Evolutionary conservation across 129 eudicot genomes (phyloP), one percentile per base, ranked within the genome.

Genomic region (Tanacetum coccineum): DNA sequence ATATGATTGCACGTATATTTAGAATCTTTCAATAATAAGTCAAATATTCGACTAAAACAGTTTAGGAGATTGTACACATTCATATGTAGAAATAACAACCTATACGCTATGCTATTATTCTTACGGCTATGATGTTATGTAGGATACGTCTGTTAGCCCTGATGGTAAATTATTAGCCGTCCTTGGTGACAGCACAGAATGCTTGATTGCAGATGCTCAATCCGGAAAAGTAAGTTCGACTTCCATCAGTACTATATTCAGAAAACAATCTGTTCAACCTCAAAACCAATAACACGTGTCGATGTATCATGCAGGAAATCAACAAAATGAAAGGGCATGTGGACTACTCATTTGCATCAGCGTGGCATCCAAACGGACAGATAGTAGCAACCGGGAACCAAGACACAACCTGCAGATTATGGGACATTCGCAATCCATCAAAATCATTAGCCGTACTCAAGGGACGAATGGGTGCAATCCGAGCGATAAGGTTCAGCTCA

Each of bases 331-430:
- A 76, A 67, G 98, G 98, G n/a, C 98, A 88, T 57, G 32, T 80
- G 30, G 98, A 92, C 81, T 85, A 85, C 74, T 81, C 98, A 4
- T 91, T 92, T 71, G 67, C 98, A 13, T 88, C 98, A 2, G 98
- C 95, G 0, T 92, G 98, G 98, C 96, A 88, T 72, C 98, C 98
- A 0, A 81, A 85, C 60, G 95, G 98, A 4, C 72, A 69, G 19
- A 78, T 88, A 4, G 47, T 92, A 47, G 96, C 98, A 9, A 92
- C 96, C 0, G 95, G 96, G 20, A 92, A 92, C 82, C 98, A 88
- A 66, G 96, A 91, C 70, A 91, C 82, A 2, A 88, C 96, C 6
- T 92, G 98, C 87, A 76, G 98, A 59, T 72, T 92, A 44, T 92
- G 98, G 91, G 96, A 92, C 32, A 67, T 86, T 15, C 73, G 98